phyloP scores from a whole-genome alignment of 805 yeast species.

The Starmera caribaea region DNA sequence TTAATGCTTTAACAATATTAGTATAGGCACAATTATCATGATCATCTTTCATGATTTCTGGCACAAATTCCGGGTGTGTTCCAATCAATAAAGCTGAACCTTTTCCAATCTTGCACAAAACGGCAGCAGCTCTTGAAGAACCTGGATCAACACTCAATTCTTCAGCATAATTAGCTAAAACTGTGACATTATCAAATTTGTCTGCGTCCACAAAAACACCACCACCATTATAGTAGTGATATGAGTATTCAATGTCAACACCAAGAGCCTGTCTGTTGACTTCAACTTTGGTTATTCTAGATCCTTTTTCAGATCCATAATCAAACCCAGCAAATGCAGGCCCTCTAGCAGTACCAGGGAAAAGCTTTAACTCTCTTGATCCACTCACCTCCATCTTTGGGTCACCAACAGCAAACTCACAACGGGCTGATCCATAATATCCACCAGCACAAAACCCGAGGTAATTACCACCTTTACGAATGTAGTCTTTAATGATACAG shows the following conservation, averaged over 20 bases:
- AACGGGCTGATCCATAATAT: conserved; percentile 63
- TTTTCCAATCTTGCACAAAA: conserved; percentile 55
- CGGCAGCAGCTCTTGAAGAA: conserved; percentile 53
- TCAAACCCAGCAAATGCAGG: conserved; percentile 72
- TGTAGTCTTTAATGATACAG: conserved; percentile 47
- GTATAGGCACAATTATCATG: conserved; percentile 20
- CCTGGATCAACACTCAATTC: conserved; percentile 39
- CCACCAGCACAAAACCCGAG: conserved; percentile 96
- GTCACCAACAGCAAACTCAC: conserved; percentile 79
- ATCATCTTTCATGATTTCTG: conserved; percentile 34
- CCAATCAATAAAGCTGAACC: conserved; percentile 78
- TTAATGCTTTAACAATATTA: conserved; percentile 30
- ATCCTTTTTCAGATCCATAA: conserved; percentile 71
- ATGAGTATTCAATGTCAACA: conserved; percentile 18
- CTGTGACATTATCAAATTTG: conserved; percentile 47
- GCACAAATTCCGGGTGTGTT: conserved; percentile 81
- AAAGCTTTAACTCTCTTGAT: conserved; percentile 69
- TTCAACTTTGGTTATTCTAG: conserved; percentile 44
- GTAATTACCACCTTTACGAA: conserved; percentile 69
- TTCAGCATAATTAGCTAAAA: conserved; percentile 61
- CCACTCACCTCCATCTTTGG: conserved; percentile 75
- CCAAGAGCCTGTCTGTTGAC: conserved; percentile 26
- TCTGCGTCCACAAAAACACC: conserved; percentile 74
- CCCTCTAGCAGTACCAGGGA: conserved; percentile 79
- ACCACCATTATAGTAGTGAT: conserved; percentile 80